Base-by-base conservation (phyloP, 2,329 filamentous ascomycete species). In the Penicillium italicum region DNA sequence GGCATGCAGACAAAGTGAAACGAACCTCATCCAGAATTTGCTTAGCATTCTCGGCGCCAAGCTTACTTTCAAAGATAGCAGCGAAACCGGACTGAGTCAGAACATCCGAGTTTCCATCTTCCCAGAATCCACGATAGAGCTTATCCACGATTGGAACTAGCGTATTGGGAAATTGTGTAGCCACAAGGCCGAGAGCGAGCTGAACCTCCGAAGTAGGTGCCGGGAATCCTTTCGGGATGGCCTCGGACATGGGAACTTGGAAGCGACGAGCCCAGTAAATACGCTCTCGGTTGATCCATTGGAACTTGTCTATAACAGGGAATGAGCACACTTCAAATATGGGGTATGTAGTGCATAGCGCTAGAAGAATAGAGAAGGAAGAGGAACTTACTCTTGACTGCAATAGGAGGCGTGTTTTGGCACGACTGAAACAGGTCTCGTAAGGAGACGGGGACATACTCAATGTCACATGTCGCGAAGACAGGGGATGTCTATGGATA, bases 231-330 rank as follows among this genome's bases (percentile, higher is more conserved):
- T 56, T 22, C 1, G 58, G 58, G 16, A 61, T 22, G 0, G 49
- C 33, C 20, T 56, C 56, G 1, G 50, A 53, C 43, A 60, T 56
- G 16, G 58, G 50, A 5, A 56, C 58, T 2, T 52, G 50, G 28
- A 62, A 59, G 28, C 60, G 55, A 20, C 41, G 44, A 36, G 51
- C 45, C 60, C 54, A 62, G 28, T 62, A 62, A 16, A 62, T 36
- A 3, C 58, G 50, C 26, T 62, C 60, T 11, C 42, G 30, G n/a
- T 62, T 55, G 4, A 62, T 53, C 60, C 60, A 62, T 40, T 57
- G 41, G 1, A 56, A 18, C 22, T 61, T 62, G 31, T 62, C 60
- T 62, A 12, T 7, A 20, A 20, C 4, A 2, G 5, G 12, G 20
- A 18, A 16, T 16, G 18, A 48, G 45, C 8, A 14, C 2, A 5